Evolutionary conservation across 495 filamentous ascomycete genomes (phyloP).

Genomic region (Podospora pseudoanserina): DNA sequence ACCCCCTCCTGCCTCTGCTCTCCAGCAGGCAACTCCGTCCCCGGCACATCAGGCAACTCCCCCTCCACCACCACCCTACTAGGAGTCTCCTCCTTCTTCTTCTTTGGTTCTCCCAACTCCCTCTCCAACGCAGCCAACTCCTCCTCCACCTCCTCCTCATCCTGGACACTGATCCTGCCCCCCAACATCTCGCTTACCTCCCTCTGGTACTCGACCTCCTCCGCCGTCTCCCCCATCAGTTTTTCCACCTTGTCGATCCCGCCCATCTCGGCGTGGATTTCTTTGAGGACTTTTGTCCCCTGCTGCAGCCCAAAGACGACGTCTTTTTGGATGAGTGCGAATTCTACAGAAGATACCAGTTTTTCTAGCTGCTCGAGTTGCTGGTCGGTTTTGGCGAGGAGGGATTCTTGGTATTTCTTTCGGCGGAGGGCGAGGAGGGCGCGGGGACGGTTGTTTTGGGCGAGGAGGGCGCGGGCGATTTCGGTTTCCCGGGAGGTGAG

Average conservation of each 20-base stretch:
- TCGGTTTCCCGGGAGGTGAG: conserved; percentile 79
- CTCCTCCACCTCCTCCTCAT: conserved; percentile 97
- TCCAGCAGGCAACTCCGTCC: conserved; percentile 35
- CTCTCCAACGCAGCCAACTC: conserved; percentile 77
- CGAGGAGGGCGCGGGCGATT: conserved; percentile 77
- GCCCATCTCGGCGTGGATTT: conserved; percentile 95
- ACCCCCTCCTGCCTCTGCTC: conserved; percentile 20
- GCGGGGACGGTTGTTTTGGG: conserved; percentile 66
- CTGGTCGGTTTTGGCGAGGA: conserved; percentile 83
- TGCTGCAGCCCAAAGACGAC: conserved; percentile 89
- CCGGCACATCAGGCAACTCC: conserved; percentile 59
- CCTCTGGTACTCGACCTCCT: conserved; percentile 76
- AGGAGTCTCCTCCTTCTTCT: neutral
- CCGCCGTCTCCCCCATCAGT: conserved; percentile 85
- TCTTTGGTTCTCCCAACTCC: conserved; percentile 37
- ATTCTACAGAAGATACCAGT: conserved; percentile 80
- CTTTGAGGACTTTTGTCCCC: conserved; percentile 80
- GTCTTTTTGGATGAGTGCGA: conserved; percentile 92
- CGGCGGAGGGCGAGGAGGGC: conserved; percentile 87
- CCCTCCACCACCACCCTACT: conserved; percentile 3
- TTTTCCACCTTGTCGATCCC: conserved; percentile 89
- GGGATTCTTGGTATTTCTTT: conserved; percentile 94
- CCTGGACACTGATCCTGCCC: conserved; percentile 79
- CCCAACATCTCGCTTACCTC: conserved; percentile 89
- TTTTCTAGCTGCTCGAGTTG: conserved; percentile 87